Conservation (phyloP, 2,329 filamentous ascomycete species). For the Sporothrix curviconia region DNA sequence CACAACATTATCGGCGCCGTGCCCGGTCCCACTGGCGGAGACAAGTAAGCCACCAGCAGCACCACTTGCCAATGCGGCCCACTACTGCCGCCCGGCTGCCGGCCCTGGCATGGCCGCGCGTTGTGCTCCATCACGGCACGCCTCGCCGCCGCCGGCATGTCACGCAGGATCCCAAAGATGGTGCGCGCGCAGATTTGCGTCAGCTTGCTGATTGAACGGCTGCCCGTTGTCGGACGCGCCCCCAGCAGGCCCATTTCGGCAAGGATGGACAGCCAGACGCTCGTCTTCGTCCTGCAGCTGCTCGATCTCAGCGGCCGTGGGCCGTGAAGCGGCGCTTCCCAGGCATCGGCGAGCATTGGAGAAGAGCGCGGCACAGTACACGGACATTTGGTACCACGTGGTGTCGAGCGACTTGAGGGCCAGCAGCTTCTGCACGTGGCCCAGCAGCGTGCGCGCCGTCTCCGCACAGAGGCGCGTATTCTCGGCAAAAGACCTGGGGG, state of each 20-base stretch:
- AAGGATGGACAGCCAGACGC: conserved; percentile 61
- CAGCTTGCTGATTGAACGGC: conserved; percentile 39
- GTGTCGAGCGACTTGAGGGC: conserved; percentile 65
- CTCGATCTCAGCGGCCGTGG: conserved; percentile 50
- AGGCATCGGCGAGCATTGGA: conserved; percentile 63
- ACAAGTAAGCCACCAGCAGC: too few relatives aligned
- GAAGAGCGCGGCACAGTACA: conserved; percentile 68
- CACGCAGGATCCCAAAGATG: conserved; percentile 46
- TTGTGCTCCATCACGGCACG: conserved; percentile 4
- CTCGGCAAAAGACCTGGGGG: conserved; percentile 49
- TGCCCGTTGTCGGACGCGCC: conserved; percentile 29
- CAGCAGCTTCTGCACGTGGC: conserved; percentile 51
- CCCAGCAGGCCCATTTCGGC: conserved; percentile 48
- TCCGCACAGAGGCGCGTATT: conserved; percentile 61
- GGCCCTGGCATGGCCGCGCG: background rate
- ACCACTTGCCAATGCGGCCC: too few relatives aligned
- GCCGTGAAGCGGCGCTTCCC: conserved; percentile 58
- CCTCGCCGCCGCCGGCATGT: conserved; percentile 31
- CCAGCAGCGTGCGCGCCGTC: conserved; percentile 57
- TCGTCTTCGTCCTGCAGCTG: conserved; percentile 62
- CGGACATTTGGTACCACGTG: conserved; percentile 68
- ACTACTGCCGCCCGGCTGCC: too few relatives aligned
- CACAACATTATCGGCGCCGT: too few relatives aligned
- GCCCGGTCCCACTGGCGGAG: too few relatives aligned
- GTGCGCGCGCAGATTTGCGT: conserved; percentile 44